Conservation (phyloP, 2,329 filamentous ascomycete genomes). For the Ceratocystis papillata region DNA sequence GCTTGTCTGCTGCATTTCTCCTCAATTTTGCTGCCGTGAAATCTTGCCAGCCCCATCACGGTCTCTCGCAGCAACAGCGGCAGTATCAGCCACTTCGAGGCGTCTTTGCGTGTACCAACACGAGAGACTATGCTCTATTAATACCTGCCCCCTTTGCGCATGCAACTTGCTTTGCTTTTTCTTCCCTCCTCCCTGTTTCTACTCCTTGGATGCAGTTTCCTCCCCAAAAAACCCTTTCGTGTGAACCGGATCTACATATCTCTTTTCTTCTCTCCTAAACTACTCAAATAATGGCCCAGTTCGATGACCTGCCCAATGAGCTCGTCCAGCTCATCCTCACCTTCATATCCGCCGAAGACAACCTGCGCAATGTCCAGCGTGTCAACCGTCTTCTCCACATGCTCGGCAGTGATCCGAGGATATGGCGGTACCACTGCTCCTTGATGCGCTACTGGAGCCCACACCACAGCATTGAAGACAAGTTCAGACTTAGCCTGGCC, state of each 20-base stretch:
- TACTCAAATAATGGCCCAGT: constrained; percentile 12
- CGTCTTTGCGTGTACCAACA: background rate
- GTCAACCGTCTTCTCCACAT: constrained; percentile 54
- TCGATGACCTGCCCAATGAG: constrained; percentile 60
- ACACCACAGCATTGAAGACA: constrained; percentile 48
- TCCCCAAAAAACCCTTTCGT: background rate
- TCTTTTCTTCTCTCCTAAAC: background rate
- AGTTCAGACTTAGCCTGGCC: constrained; percentile 42
- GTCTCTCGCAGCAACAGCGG: background rate
- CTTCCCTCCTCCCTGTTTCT: background rate
- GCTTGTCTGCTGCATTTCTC: too few relatives aligned
- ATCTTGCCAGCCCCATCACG: background rate
- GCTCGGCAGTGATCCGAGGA: constrained; percentile 57
- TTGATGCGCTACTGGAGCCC: constrained; percentile 66
- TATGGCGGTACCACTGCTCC: constrained; percentile 72
- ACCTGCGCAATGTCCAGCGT: constrained; percentile 38
- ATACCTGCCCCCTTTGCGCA: background rate
- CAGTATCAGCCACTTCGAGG: background rate
- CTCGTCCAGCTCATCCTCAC: constrained; percentile 68
- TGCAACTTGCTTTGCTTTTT: background rate
- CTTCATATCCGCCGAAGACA: constrained; percentile 48
- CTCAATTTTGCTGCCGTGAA: too few relatives aligned
- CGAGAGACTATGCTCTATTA: constrained; percentile 3
- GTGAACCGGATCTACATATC: background rate
- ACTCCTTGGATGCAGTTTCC: background rate